These are phyloP conservation scores for Pelargonium nanum DNA, from an alignment of 345 rosid genomes.

Conservation along the genomic window DNA sequence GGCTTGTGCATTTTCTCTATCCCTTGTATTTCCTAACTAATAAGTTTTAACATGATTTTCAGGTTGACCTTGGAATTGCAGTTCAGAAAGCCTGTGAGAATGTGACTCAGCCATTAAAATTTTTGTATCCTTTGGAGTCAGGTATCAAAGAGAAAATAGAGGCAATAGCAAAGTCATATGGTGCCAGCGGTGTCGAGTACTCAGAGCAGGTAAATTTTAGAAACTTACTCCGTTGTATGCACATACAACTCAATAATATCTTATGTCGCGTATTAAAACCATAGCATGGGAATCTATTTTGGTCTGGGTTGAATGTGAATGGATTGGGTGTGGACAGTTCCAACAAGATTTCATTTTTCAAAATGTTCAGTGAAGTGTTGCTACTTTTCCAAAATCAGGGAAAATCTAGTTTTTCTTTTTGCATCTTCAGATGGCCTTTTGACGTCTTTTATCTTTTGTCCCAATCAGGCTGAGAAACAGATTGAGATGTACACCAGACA, in stretches of 20 bases:
- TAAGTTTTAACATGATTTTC: slow-evolving; percentile 12
- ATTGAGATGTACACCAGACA: slow-evolving; percentile 86
- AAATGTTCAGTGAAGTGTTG: too few species aligned
- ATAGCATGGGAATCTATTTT: too few species aligned
- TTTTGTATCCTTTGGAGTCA: slow-evolving; percentile 69
- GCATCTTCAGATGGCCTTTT: too few species aligned
- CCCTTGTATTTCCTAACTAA: background rate
- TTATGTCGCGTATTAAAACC: too few species aligned
- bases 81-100: slow-evolving; percentile 84
- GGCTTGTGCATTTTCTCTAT: background rate
- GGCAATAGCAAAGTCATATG: slow-evolving; percentile 86
- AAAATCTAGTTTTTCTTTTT: background rate
- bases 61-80: slow-evolving; percentile 93
- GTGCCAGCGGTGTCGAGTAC: slow-evolving; percentile 87
- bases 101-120: slow-evolving; percentile 54
- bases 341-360: too few species aligned
- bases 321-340: too few species aligned
- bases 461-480: slow-evolving; percentile 86
- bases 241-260: too few species aligned
- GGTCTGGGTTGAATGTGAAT: too few species aligned
- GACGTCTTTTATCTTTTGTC: background rate
- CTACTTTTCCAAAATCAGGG: too few species aligned
- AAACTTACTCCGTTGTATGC: background rate
- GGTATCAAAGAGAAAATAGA: slow-evolving; percentile 82
- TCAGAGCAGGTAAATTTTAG: slow-evolving; percentile 66